Evolutionary conservation across 345 rosid genomes (phyloP), one percentile per base, ranked within the genome.

Genomic region (Moricandia arvensis): DNA sequence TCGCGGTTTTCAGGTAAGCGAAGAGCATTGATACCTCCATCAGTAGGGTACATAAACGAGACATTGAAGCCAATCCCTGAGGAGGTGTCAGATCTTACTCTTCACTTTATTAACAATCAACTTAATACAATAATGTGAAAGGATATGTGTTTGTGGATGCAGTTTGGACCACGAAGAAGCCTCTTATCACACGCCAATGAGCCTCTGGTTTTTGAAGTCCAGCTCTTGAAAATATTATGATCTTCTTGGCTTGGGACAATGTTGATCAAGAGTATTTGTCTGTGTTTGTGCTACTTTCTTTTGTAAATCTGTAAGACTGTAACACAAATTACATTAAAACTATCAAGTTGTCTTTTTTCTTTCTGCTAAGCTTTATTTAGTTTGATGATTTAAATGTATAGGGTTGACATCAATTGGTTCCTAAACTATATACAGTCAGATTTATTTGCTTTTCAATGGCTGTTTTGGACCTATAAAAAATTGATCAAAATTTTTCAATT

Each of bases 141-240:
- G n/a, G 35, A 53, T 60, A 15, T 27, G 54, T 71, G 63, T 60
- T 66, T 69, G 47, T 72, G 61, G 30, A 63, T 82, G 88, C 91
- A 94, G 97, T 91, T 90, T 86, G 97, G 98, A 43, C 97, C 96
- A 66, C 83, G 95, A 27, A 87, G 95, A 9, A 90, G 97, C 85
- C 97, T 94, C 37, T 65, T 90, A 65, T 87, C 97, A 10, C 97
- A 91, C 57, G 90, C 83, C 0, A 88, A 78, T 4, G 97, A 94
- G 84, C 93, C 97, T 47, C 64, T 91, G 74, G 84, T 94, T 78
- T 94, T 94, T 71, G 97, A 91, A 83, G 91, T 91, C 78, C 97
- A 91, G 85, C 96, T 90, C 72, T 75, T 94, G 86, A 90, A 90
- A 87, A 77, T 90, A 63, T 73, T 87, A 24, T 86, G 81, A 87